A percentile compares a stretch with the other conserved stretches of the same genome.
phyloP scores from a whole-genome alignment of 306 rosid genomes.

The Lithocarpus polystachyus region DNA sequence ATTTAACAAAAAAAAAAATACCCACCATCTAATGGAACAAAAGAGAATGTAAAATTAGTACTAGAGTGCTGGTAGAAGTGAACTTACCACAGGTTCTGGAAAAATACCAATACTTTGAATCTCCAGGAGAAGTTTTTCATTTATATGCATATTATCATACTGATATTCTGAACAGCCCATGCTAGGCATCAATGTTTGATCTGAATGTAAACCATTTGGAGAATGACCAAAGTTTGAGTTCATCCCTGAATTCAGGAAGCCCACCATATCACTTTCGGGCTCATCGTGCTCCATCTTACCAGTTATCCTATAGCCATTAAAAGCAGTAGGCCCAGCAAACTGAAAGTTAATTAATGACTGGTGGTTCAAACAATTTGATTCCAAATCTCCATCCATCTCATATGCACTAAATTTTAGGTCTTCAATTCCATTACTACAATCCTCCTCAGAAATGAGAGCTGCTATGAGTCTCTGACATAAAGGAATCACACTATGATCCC shows the following conservation, averaged over 20 bases:
- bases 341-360: conserved; percentile 42
- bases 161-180: conserved; percentile 63
- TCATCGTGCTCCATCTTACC: conserved; percentile 53
- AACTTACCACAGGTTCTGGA: conserved; percentile 73
- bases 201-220: conserved; percentile 57
- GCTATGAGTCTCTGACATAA: conserved; percentile 88
- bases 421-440: conserved; percentile 57
- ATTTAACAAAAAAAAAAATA: neutral
- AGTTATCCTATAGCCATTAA: conserved; percentile 51
- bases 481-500: conserved; percentile 60
- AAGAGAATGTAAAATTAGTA: neutral
- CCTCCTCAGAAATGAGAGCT: conserved; percentile 86
- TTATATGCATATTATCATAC: conserved; percentile 60
- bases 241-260: conserved; percentile 39
- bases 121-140: conserved; percentile 89
- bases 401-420: conserved; percentile 52
- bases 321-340: conserved; percentile 61
- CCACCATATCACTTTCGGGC: conserved; percentile 44
- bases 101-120: conserved; percentile 82
- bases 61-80: conserved; percentile 14
- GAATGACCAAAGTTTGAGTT: conserved; percentile 46
- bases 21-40: conserved; percentile 3
- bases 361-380: conserved; percentile 52
- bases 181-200: conserved; percentile 45
- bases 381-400: conserved; percentile 64